These are phyloP conservation scores for Chalaropsis ovoidea DNA, from an alignment of 2,329 filamentous ascomycete genomes.

Conservation along the genomic window DNA sequence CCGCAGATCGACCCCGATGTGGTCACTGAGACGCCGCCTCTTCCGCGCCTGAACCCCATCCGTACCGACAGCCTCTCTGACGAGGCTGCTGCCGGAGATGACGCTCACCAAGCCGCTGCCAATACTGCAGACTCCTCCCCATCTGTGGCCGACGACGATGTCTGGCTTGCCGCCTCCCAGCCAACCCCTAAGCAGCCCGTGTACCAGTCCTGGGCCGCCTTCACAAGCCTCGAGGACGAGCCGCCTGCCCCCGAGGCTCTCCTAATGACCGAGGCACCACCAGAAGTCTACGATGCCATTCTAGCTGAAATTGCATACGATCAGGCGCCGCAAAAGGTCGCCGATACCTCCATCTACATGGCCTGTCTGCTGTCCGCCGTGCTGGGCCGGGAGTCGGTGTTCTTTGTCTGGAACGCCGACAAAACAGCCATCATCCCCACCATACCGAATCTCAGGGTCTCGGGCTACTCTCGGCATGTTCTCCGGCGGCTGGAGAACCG, in stretches of 20 bases:
- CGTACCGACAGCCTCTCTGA: background rate
- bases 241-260: conserved; percentile 37
- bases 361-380: conserved; percentile 54
- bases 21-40: background rate
- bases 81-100: background rate
- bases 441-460: conserved; percentile 41
- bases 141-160: conserved; percentile 29
- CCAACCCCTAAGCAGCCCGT: conserved; percentile 31
- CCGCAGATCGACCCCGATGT: conserved; percentile 23
- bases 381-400: conserved; percentile 59
- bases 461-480: conserved; percentile 45
- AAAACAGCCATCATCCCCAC: conserved; percentile 44
- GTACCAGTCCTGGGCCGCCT: conserved; percentile 61
- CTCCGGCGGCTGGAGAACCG: conserved; percentile 39
- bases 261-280: conserved; percentile 60
- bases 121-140: background rate
- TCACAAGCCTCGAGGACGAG: conserved; percentile 35
- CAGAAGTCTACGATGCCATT: conserved; percentile 55
- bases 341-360: conserved; percentile 40
- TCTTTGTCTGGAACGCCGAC: conserved; percentile 53
- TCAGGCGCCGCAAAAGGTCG: conserved; percentile 35
- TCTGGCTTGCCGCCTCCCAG: conserved; percentile 41
- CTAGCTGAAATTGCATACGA: conserved; percentile 36
- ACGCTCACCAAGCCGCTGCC: background rate
- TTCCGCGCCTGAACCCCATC: conserved; percentile 12